Evolutionary conservation across 257 asterid genomes (phyloP), one percentile per base, ranked within the genome.

Genomic region (Solanum sparsipilum): DNA sequence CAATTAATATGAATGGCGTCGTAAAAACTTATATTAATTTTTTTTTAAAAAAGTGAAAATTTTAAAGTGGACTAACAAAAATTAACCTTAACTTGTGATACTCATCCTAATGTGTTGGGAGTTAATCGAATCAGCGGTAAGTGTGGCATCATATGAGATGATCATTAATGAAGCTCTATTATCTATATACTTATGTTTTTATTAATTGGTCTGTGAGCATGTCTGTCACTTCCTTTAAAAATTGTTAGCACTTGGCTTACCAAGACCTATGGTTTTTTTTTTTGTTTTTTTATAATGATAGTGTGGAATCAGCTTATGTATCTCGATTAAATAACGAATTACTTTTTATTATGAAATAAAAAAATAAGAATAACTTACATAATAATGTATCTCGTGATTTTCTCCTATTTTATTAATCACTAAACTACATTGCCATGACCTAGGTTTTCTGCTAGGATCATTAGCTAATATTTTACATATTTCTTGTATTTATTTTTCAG

Each of bases 191-290:
- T 83, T 70, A 29, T 85, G 71, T 76, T 86, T 88, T 93, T 88
- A 90, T 75, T 75, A 75, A 93, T 90, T 88, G 94, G 90, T 86
- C 92, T 65, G 60, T 52, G 85, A 83, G 93, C 88, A 93, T 93
- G 95, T 93, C 89, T 93, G 96, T 93, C 90, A 89, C 90, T 89
- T 89, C 90, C 90, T 52, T 52, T 87, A 3, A 31, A 76, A n/a
- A 76, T 39, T 76, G 60, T 35, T 36, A 48, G 39, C 5, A n/a
- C 41, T 75, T 48, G 60, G 60, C 60, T 48, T 15, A 75, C 11
- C 83, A 21, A 75, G 32, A 36, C 9, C 56, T 75, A 36, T 15
- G 32, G 5, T 67, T 67, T 25, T n/a, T 67, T 67, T 67, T 1
- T 9, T 23, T 58, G 11, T 4, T 4, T 63, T 23, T 23, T 23